phyloP scores from a whole-genome alignment of 1,284 basidiomycete genomes.

The Ceratobasidium sp. region DNA sequence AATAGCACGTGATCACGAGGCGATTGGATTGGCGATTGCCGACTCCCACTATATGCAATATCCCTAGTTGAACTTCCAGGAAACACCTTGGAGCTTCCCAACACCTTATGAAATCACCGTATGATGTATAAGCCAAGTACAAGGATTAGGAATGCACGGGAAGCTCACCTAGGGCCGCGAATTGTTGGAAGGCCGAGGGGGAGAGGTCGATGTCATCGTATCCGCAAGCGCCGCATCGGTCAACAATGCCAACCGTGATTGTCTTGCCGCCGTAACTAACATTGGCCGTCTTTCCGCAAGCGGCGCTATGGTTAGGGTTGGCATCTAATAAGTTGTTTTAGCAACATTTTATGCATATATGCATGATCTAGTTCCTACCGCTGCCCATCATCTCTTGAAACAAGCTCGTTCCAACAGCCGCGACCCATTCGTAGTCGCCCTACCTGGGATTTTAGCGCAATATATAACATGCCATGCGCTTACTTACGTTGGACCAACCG shows the following conservation, averaged over 20 bases:
- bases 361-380: neutral
- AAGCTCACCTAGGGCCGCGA: conserved; percentile 3
- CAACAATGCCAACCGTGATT: conserved; percentile 17
- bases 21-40: no score
- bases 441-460: neutral
- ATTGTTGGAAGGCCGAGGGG: conserved; percentile 23
- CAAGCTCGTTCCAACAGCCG: conserved; percentile 10
- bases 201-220: conserved; percentile 34
- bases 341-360: neutral
- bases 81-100: conserved; percentile 19
- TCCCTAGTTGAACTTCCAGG: conserved; percentile 31
- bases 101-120: neutral
- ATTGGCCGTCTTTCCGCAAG: conserved; percentile 21
- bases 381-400: conserved; percentile 5
- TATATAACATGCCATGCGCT: no score
- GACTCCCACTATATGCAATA: no score
- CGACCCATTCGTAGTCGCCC: conserved; percentile 9
- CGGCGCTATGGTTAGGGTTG: conserved; percentile 13
- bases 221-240: conserved; percentile 14
- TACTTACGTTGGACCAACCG: conserved; percentile 7
- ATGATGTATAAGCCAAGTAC: neutral
- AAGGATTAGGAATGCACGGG: no score
- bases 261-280: conserved; percentile 17
- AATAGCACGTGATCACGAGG: conserved; percentile 18
- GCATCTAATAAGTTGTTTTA: neutral